Evolutionary conservation across 2,329 filamentous ascomycete species (phyloP).

Genomic region (Stromatinia cepivora): DNA sequence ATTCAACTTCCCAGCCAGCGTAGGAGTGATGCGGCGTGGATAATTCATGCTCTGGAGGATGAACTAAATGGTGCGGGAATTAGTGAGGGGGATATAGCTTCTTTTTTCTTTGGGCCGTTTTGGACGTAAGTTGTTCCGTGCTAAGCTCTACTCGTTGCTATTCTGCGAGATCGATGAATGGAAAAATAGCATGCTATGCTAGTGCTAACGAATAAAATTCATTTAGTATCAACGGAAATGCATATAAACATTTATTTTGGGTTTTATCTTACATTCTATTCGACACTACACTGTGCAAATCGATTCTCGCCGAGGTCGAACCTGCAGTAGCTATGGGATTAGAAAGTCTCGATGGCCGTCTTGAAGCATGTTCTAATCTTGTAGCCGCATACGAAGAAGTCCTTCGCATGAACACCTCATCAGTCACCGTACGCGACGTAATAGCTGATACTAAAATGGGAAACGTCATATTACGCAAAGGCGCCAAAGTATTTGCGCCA

Average conservation of each 20-base stretch:
- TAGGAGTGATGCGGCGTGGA: not conserved
- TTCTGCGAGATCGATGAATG: too few species aligned
- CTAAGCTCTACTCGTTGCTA: not conserved
- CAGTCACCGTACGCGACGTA: not conserved
- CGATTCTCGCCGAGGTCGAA: not conserved
- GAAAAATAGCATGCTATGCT: too few species aligned
- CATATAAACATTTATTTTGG: not conserved
- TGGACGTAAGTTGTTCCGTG: not conserved
- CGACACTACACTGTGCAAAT: not conserved
- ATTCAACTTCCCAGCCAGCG: not conserved
- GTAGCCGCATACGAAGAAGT: not conserved
- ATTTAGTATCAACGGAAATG: not conserved
- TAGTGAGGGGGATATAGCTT: not conserved
- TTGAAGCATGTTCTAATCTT: not conserved
- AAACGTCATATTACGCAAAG: not conserved
- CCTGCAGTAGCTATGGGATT: not conserved
- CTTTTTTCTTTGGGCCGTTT: not conserved
- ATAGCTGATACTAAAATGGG: not conserved
- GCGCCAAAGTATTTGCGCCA: not conserved
- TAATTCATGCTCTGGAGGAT: not conserved
- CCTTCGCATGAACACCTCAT: not conserved
- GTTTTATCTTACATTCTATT: not conserved
- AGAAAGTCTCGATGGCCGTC: not conserved
- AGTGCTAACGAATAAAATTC: not conserved
- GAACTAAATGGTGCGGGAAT: not conserved